Evolutionary conservation across 2,329 filamentous ascomycete genomes (phyloP), one percentile per base, ranked within the genome.

Genomic region (Pseudogymnoascus pannorum): DNA sequence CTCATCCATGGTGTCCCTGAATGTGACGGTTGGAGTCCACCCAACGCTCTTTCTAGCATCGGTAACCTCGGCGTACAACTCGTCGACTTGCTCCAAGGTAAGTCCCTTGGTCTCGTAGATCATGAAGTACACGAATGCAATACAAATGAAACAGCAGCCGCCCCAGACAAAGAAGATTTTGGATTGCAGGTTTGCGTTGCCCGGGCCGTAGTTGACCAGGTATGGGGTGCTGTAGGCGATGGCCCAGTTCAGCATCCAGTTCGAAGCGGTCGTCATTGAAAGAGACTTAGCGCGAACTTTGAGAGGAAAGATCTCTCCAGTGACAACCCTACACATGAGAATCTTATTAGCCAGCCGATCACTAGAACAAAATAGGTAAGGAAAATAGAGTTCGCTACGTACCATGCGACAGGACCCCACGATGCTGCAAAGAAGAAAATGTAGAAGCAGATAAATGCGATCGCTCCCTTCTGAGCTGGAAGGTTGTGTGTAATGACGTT

Each of bases 81-180:
- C 87, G 72, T 91, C 87, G 67, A 91, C 89, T 76, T 91, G 86
- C 71, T 91, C 88, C 60, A 91, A 77, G 68, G 84, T 87, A 70
- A 91, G 86, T 71, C 87, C 88, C 75, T 87, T 89, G 8, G 88
- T 91, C 74, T 91, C 88, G 69, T 87, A 91, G 57, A 91, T 85
- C 81, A 89, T 85, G 71, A 80, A 82, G 77, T 82, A 91, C 51
- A 91, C 88, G 71, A 91, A 92, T 59, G 88, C 75, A 63, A 88
- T 81, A 58, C 84, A 85, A 24, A 88, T 69, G 58, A 88, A 80
- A 73, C 88, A 92, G 67, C 89, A 90, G 2, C 85, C 81, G 14
- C 88, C 89, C 89, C 89, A 93, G 48, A 92, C 81, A 73, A 91
- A 92, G 78, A 92, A 92, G 48, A 92, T 85, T 68, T 87, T 88